Evolutionary conservation across 306 rosid species (phyloP).

Genomic region (Ziziphus jujuba): DNA sequence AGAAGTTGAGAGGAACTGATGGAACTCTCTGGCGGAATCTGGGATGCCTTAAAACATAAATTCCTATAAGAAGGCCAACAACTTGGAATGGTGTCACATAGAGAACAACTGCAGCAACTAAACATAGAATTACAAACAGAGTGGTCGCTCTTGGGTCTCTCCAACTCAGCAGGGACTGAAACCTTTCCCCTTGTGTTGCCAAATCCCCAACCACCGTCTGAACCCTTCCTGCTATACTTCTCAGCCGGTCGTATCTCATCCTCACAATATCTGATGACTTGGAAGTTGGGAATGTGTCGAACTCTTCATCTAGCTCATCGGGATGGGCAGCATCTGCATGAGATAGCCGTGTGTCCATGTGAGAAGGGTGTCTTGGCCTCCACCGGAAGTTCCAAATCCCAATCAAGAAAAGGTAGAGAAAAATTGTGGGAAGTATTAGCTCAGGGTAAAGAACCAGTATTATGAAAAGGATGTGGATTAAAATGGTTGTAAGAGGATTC

Average conservation of each 20-base stretch:
- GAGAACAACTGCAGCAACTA: slow-evolving; percentile 65
- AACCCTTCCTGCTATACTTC: slow-evolving; percentile 86
- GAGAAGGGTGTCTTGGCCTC: slow-evolving; percentile 87
- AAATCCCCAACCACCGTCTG: slow-evolving; percentile 81
- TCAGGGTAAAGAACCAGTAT: slow-evolving; percentile 83
- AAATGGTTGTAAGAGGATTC: slow-evolving; percentile 78
- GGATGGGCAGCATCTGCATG: slow-evolving; percentile 83
- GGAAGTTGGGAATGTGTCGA: slow-evolving; percentile 81
- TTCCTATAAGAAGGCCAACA: slow-evolving; percentile 53
- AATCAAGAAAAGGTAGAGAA: slow-evolving; percentile 80
- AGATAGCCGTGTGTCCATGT: slow-evolving; percentile 82
- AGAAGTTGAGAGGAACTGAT: slow-evolving; percentile 75
- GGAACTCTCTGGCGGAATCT: slow-evolving; percentile 76
- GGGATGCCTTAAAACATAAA: slow-evolving; percentile 74
- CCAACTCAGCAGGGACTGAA: slow-evolving; percentile 80
- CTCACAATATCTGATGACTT: slow-evolving; percentile 50
- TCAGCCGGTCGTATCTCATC: slow-evolving; percentile 82
- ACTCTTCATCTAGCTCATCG: slow-evolving; percentile 82
- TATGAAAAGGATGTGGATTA: slow-evolving; percentile 76
- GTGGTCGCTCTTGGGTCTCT: slow-evolving; percentile 91
- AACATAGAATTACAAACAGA: slow-evolving; percentile 61
- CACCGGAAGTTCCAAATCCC: slow-evolving; percentile 87
- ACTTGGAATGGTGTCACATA: slow-evolving; percentile 89
- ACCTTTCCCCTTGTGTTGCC: slow-evolving; percentile 92
- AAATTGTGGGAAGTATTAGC: slow-evolving; percentile 75